Evolutionary conservation across 768 basidiomycete species (phyloP).

Genomic region (Macrocybe gigantea): DNA sequence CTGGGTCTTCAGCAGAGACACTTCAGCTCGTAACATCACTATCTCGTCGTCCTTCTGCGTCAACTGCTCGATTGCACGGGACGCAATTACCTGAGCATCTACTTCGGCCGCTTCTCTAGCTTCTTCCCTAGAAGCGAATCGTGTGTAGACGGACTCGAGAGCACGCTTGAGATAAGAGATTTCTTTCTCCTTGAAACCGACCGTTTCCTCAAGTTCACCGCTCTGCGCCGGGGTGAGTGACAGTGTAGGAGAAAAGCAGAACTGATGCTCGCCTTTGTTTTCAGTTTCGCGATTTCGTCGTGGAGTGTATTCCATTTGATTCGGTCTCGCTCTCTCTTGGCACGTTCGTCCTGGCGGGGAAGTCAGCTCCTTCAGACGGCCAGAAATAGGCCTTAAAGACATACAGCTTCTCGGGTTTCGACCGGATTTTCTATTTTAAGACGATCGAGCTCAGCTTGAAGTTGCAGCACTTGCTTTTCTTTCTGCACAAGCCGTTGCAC

Average conservation of each 20-base stretch:
- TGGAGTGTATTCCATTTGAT: conserved; percentile 65
- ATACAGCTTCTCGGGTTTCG: conserved; percentile 56
- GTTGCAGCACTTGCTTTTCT: conserved; percentile 75
- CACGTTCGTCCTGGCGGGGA: conserved; percentile 57
- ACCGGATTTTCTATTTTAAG: conserved; percentile 51
- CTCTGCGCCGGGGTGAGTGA: conserved; percentile 31
- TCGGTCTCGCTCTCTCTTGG: conserved; percentile 70
- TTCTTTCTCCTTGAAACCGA: conserved; percentile 64
- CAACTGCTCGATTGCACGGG: conserved; percentile 63
- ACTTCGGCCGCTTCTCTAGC: conserved; percentile 39
- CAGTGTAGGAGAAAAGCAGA: background rate
- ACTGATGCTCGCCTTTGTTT: conserved; percentile 50
- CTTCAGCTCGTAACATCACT: conserved; percentile 38
- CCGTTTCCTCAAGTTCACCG: conserved; percentile 40
- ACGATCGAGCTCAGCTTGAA: conserved; percentile 67
- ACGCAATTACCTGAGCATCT: conserved; percentile 65
- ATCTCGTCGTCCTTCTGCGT: conserved; percentile 68
- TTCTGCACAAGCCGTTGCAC: conserved; percentile 79
- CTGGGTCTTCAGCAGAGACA: conserved; percentile 45
- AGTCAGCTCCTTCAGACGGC: background rate
- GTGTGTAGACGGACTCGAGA: conserved; percentile 81
- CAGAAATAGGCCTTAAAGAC: conserved; percentile 15
- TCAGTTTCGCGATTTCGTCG: conserved; percentile 70
- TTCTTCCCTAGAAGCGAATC: conserved; percentile 61
- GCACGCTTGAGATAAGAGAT: conserved; percentile 73